Evolutionary conservation across 495 filamentous ascomycete genomes (phyloP).

Genomic region (Hypoxylon lenormandii): DNA sequence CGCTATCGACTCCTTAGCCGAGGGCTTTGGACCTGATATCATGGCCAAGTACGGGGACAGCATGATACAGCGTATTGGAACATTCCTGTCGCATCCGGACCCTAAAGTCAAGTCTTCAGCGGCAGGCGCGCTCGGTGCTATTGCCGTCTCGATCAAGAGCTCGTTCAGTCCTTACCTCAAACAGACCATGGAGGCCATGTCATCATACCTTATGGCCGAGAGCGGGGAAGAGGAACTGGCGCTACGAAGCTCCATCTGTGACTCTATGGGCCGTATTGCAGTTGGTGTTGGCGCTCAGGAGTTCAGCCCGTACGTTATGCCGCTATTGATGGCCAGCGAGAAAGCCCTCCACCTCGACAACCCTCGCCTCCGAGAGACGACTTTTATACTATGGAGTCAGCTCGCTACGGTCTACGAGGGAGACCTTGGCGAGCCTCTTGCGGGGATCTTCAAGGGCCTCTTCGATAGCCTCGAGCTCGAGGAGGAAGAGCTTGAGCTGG

Average conservation of each 20-base stretch:
- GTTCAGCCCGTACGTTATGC: conserved; percentile 89
- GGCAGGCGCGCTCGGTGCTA: conserved; percentile 87
- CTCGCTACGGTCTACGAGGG: conserved; percentile 94
- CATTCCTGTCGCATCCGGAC: conserved; percentile 82
- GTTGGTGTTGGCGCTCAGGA: conserved; percentile 84
- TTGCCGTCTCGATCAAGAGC: conserved; percentile 82
- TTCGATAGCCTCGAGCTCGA: conserved; percentile 88
- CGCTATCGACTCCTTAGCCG: conserved; percentile 89
- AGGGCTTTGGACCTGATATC: conserved; percentile 85
- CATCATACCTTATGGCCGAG: conserved; percentile 84
- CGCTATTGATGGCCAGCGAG: conserved; percentile 88
- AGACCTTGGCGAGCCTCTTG: conserved; percentile 87
- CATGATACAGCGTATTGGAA: conserved; percentile 83
- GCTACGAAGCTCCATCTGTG: conserved; percentile 86
- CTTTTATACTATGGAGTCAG: conserved; percentile 94
- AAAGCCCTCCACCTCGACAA: conserved; percentile 91
- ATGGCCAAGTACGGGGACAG: conserved; percentile 83
- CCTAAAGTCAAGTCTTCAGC: conserved; percentile 89
- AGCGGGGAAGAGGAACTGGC: conserved; percentile 89
- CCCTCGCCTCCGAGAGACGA: conserved; percentile 89
- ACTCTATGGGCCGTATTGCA: conserved; percentile 92
- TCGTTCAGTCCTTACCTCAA: conserved; percentile 92
- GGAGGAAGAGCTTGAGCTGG: conserved; percentile 84
- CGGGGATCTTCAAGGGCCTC: conserved; percentile 84
- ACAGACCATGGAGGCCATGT: conserved; percentile 84